Conservation (phyloP, 345 rosid genomes). For the Excoecaria agallocha region DNA sequence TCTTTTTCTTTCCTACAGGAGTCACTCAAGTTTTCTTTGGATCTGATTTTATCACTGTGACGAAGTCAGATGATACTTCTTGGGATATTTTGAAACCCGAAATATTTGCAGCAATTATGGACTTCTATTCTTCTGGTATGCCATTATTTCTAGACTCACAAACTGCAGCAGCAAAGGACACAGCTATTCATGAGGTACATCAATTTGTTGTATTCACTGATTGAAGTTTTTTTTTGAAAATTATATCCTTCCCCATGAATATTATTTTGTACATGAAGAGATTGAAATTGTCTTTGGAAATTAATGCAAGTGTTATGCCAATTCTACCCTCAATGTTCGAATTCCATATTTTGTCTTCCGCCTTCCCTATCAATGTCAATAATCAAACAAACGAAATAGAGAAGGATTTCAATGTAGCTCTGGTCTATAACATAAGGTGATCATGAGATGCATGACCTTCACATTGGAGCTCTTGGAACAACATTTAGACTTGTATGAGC, state of each 20-base stretch:
- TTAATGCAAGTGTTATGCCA: background rate
- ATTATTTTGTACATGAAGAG: background rate
- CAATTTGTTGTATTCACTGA: background rate
- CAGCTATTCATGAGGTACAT: constrained; percentile 76
- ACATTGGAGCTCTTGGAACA: background rate
- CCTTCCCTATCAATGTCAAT: background rate
- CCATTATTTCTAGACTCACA: constrained; percentile 73
- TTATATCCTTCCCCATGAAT: background rate
- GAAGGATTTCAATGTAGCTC: background rate
- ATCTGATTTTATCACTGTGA: constrained; percentile 84
- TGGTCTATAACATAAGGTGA: background rate
- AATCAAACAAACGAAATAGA: background rate
- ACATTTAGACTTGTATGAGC: background rate
- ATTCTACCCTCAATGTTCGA: background rate
- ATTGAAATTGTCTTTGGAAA: background rate
- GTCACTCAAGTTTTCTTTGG: constrained; percentile 80
- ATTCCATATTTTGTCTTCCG: background rate
- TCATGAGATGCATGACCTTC: background rate
- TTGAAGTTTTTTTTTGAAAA: background rate
- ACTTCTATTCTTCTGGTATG: constrained; percentile 87
- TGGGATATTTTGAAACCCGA: constrained; percentile 94
- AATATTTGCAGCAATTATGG: constrained; percentile 89
- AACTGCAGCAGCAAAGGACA: constrained; percentile 75
- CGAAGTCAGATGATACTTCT: constrained; percentile 75
- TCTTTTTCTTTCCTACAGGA: constrained; percentile 47